Percentiles rank a stretch among this genome's conserved stretches.
Conservation (phyloP, 345 rosid genomes). For the Syzygium jambos region DNA sequence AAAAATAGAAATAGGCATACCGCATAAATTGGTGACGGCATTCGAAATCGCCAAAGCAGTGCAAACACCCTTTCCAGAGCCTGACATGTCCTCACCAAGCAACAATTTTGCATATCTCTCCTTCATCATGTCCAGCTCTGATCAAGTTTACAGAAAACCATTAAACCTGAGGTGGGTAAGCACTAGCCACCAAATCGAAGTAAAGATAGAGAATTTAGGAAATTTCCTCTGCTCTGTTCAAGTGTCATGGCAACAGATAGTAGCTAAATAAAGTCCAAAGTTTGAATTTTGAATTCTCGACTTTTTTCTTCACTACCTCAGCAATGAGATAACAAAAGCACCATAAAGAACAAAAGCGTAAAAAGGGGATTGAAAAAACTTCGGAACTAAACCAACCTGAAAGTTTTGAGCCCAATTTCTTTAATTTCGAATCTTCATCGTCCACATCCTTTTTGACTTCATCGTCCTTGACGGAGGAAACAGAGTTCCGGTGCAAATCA, state of each 20-base stretch:
- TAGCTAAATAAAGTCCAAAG: not conserved
- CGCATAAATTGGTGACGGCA: slow-evolving; percentile 94
- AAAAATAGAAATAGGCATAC: slow-evolving; percentile 16
- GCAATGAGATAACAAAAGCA: slow-evolving; percentile 9
- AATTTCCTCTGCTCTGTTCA: not conserved
- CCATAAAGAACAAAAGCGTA: not conserved
- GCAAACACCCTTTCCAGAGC: slow-evolving; percentile 89
- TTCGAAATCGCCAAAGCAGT: slow-evolving; percentile 86
- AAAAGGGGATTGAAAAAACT: not conserved
- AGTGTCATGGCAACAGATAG: not conserved
- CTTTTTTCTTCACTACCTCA: slow-evolving; percentile 1
- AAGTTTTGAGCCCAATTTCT: slow-evolving; percentile 22
- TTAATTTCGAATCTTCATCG: slow-evolving; percentile 27
- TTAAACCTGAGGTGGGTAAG: not conserved
- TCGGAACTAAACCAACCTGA: slow-evolving; percentile 36
- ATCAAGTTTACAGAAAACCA: not conserved
- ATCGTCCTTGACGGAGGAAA: slow-evolving; percentile 21
- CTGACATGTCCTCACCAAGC: slow-evolving; percentile 99
- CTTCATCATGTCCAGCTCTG: slow-evolving; percentile 88
- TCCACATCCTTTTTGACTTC: slow-evolving; percentile 18
- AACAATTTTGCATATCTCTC: slow-evolving; percentile 88
- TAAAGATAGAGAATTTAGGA: not conserved
- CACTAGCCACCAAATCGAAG: not conserved
- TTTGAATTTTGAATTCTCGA: not conserved
- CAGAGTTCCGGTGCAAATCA: slow-evolving; percentile 31